These are phyloP conservation scores for Lodderomyces elongisporus DNA, from an alignment of 1,139 yeast genomes.

Conservation along the genomic window DNA sequence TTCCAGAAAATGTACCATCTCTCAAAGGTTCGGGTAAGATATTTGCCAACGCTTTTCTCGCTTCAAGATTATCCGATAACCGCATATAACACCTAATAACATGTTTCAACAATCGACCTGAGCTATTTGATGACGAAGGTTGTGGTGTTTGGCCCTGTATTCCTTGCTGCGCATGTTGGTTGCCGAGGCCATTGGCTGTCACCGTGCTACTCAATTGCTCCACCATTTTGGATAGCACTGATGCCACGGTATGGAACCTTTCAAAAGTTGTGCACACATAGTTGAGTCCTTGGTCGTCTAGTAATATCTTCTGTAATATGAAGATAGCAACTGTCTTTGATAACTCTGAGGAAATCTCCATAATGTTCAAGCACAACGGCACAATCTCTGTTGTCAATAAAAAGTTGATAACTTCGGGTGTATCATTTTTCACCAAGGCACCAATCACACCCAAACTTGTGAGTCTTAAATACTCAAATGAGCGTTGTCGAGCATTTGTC, in stretches of 20 bases:
- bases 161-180: constrained; percentile 4
- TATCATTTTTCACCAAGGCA: constrained; percentile 91
- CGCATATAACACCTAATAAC: constrained; percentile 92
- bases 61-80: constrained; percentile 84
- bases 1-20: constrained; percentile 82
- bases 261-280: constrained; percentile 95
- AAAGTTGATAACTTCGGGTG: constrained; percentile 90
- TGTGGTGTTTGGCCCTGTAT: constrained; percentile 9
- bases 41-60: constrained; percentile 79
- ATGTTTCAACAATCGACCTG: constrained; percentile 84
- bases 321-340: constrained; percentile 96
- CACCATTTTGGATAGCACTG: constrained; percentile 84
- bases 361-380: constrained; percentile 86
- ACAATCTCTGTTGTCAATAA: constrained; percentile 90
- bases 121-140: constrained; percentile 32
- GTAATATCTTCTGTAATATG: constrained; percentile 83
- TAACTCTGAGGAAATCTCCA: constrained; percentile 93
- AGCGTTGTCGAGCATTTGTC: constrained; percentile 85
- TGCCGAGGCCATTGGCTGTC: constrained; percentile 8
- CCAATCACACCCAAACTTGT: constrained; percentile 96
- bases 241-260: constrained; percentile 89
- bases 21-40: constrained; percentile 83
- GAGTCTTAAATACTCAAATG: constrained; percentile 87
- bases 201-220: constrained; percentile 52
- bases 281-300: constrained; percentile 86